A percentile compares a stretch with the other conserved stretches of the same genome.
phyloP scores from a whole-genome alignment of 345 rosid species.

The Hevea brasiliensis region DNA sequence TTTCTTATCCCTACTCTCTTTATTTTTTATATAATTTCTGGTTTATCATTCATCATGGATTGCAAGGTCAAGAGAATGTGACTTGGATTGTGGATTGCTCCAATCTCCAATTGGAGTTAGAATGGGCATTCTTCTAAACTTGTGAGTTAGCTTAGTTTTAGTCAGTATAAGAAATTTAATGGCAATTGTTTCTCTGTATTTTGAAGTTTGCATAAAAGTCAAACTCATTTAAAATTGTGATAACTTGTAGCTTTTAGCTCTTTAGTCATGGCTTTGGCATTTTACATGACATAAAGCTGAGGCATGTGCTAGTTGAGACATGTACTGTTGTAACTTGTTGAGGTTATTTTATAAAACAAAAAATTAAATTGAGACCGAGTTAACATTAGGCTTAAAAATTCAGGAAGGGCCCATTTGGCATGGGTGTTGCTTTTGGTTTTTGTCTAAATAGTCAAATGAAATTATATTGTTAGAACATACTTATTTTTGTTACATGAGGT shows the following conservation, averaged over 20 bases:
- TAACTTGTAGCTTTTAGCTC: background rate
- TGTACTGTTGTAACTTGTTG: background rate
- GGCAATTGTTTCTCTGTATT: background rate
- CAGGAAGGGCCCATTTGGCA: too few species aligned
- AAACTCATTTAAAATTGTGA: too few species aligned
- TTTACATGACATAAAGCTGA: background rate
- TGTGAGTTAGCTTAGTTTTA: background rate
- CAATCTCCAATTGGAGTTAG: background rate
- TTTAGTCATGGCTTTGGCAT: background rate
- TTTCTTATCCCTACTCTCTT: background rate
- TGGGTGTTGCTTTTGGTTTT: too few species aligned
- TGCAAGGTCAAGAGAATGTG: slow-evolving; percentile 2
- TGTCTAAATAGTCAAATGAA: too few species aligned
- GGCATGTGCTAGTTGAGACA: background rate
- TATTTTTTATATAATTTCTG: background rate
- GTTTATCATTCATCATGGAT: background rate
- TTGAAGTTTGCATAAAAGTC: background rate
- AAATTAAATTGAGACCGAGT: background rate
- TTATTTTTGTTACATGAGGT: too few species aligned
- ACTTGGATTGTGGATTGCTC: slow-evolving; percentile 2
- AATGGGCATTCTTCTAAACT: background rate
- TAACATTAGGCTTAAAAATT: background rate
- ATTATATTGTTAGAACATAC: too few species aligned
- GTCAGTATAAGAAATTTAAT: background rate
- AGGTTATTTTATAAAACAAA: too few species aligned